A percentile compares a stretch with the other conserved stretches of the same genome.
Evolutionary conservation across 805 yeast genomes (phyloP).

Genomic region (Candida koratica): DNA sequence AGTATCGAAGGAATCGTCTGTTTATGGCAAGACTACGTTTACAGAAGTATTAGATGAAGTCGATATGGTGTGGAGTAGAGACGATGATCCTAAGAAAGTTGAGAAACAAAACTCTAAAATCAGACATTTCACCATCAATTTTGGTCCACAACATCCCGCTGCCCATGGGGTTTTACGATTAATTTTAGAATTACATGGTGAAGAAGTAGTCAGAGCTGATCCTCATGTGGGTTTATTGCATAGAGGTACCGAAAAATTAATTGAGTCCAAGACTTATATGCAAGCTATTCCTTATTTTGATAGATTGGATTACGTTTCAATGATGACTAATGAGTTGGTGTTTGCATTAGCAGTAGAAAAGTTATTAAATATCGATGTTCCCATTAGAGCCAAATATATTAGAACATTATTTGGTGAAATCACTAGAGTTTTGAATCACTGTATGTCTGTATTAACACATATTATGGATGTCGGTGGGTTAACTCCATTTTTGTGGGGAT

Average conservation of each 20-base stretch:
- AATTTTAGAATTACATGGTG: conserved; percentile 83
- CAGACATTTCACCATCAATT: conserved; percentile 84
- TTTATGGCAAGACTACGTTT: conserved; percentile 41
- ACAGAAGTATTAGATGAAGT: conserved; percentile 43
- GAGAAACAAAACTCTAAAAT: conserved; percentile 51
- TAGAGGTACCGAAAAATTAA: conserved; percentile 85
- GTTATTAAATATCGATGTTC: conserved; percentile 78
- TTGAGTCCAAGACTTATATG: conserved; percentile 80
- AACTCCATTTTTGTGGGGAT: conserved; percentile 92
- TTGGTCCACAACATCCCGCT: conserved; percentile 94
- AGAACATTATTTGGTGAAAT: conserved; percentile 85
- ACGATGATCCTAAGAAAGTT: conserved; percentile 41
- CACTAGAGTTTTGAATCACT: conserved; percentile 77
- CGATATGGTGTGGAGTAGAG: conserved; percentile 42
- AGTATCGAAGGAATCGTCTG: conserved; percentile 30
- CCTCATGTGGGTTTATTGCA: conserved; percentile 87
- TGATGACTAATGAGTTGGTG: conserved; percentile 90
- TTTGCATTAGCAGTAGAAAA: conserved; percentile 82
- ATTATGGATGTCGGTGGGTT: conserved; percentile 95
- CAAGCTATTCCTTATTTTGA: conserved; percentile 89
- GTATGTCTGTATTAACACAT: conserved; percentile 82
- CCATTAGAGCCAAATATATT: conserved; percentile 78
- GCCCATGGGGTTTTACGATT: conserved; percentile 89
- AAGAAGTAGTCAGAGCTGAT: conserved; percentile 80
- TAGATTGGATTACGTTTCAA: conserved; percentile 76